Percentiles rank a stretch among this genome's conserved stretches.
Evolutionary conservation across 495 filamentous ascomycete genomes (phyloP).

Genomic region (Hyphodiscus hymeniophilus): DNA sequence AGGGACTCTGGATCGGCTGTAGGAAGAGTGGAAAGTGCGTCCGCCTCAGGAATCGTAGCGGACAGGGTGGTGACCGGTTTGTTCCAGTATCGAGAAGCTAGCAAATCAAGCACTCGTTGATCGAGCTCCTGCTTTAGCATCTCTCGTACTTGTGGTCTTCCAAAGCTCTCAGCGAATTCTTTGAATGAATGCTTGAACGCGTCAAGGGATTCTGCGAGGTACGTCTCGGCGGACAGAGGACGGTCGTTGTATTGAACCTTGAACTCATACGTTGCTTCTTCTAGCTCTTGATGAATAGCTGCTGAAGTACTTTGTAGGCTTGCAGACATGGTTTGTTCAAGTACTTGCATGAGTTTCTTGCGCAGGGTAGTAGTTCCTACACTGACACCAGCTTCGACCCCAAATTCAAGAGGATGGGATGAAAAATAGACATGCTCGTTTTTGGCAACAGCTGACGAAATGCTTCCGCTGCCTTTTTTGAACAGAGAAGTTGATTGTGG

Average conservation of each 20-base stretch:
- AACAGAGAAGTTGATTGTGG: slow-evolving; percentile 68
- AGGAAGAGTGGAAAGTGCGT: slow-evolving; percentile 67
- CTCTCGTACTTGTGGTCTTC: slow-evolving; percentile 77
- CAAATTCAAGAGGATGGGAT: slow-evolving; percentile 72
- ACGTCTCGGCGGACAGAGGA: slow-evolving; percentile 88
- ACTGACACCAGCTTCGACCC: slow-evolving; percentile 55
- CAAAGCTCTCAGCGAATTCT: slow-evolving; percentile 81
- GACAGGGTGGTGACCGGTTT: slow-evolving; percentile 76
- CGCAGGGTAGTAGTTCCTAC: slow-evolving; percentile 81
- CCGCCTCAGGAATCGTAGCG: slow-evolving; percentile 52
- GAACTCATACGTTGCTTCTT: slow-evolving; percentile 97
- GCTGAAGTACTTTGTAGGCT: slow-evolving; percentile 82
- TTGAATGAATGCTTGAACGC: slow-evolving; percentile 98
- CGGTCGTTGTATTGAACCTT: slow-evolving; percentile 99
- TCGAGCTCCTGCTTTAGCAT: slow-evolving; percentile 89
- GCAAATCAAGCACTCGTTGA: slow-evolving; percentile 90
- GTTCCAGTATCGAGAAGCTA: slow-evolving; percentile 96
- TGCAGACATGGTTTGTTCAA: slow-evolving; percentile 94
- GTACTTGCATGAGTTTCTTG: slow-evolving; percentile 93
- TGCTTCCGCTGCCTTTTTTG: slow-evolving; percentile 72
- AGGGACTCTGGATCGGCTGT: slow-evolving; percentile 75
- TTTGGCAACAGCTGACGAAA: slow-evolving; percentile 71
- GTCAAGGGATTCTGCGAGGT: slow-evolving; percentile 89
- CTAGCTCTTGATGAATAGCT: slow-evolving; percentile 88
- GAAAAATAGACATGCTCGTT: slow-evolving; percentile 89